phyloP scores from a whole-genome alignment of 441 rosid species.

The Corymbia citriodora region DNA sequence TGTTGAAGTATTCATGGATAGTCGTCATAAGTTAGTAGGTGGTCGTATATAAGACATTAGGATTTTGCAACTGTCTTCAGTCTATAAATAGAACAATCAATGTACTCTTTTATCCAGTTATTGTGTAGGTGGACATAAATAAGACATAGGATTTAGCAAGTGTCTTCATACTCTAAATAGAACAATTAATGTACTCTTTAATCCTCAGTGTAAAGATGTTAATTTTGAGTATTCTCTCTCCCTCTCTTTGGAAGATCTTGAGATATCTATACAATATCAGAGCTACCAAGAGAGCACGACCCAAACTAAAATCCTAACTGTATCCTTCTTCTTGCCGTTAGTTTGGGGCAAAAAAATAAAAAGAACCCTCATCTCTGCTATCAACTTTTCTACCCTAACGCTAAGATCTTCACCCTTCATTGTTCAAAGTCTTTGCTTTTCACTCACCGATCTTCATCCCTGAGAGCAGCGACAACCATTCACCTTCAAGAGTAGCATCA shows the following conservation, averaged over 20 bases:
- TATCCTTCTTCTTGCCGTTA: background rate
- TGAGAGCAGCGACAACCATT: too few species aligned
- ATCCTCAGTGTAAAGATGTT: background rate
- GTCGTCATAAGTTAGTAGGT: background rate
- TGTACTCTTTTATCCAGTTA: background rate
- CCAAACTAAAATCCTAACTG: background rate
- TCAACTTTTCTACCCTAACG: background rate
- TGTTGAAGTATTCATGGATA: background rate
- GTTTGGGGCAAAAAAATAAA: background rate
- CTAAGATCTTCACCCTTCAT: background rate
- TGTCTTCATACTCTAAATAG: background rate
- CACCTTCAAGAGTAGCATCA: background rate
- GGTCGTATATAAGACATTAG: background rate
- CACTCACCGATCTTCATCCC: background rate
- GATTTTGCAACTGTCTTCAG: background rate
- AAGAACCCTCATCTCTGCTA: background rate
- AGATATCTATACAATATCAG: background rate
- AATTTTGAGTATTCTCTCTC: background rate
- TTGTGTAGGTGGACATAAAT: background rate
- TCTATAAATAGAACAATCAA: background rate
- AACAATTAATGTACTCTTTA: background rate
- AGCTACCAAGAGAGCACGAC: background rate
- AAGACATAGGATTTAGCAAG: background rate
- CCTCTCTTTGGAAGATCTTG: background rate
- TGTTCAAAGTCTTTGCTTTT: background rate